A percentile compares a stretch with the other conserved stretches of the same genome.
Conservation (phyloP, 148 eudicot genomes). For the Cornus kousa region DNA sequence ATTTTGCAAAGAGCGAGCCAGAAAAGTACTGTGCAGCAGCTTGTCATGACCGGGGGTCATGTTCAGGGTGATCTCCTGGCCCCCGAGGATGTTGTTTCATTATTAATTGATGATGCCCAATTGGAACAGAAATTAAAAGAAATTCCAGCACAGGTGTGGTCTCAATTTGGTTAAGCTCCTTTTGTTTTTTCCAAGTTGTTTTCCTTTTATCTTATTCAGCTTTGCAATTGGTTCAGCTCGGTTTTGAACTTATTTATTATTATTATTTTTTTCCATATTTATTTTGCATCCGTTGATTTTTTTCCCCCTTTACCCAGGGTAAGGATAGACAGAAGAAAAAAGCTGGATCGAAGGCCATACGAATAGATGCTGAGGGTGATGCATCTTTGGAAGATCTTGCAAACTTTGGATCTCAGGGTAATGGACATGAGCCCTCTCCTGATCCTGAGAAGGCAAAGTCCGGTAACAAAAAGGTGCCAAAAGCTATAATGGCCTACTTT, state of each 20-base stretch:
- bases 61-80: constrained; percentile 96
- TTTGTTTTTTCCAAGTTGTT: not conserved
- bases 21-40: constrained; percentile 95
- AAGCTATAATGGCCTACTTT: not conserved
- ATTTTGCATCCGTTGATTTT: not conserved
- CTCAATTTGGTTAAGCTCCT: not conserved
- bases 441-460: constrained; percentile 63
- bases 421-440: constrained; percentile 44
- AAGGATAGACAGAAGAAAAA: constrained; percentile 87
- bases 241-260: not conserved
- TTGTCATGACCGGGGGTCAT: constrained; percentile 99
- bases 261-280: not conserved
- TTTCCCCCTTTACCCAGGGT: constrained; percentile 33
- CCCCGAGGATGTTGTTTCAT: constrained; percentile 94
- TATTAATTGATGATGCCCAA: constrained; percentile 90
- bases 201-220: no score
- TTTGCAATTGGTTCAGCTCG: no score
- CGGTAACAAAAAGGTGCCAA: constrained; percentile 58
- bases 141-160: constrained; percentile 62
- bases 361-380: constrained; percentile 92
- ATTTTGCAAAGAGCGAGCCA: constrained; percentile 95
- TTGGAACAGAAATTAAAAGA: constrained; percentile 90
- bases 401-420: constrained; percentile 40
- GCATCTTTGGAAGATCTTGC: constrained; percentile 87
- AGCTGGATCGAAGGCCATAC: constrained; percentile 66